Base-by-base conservation (phyloP, 108 stramenopile genomes). In the Fistulifera pelliculosa region DNA sequence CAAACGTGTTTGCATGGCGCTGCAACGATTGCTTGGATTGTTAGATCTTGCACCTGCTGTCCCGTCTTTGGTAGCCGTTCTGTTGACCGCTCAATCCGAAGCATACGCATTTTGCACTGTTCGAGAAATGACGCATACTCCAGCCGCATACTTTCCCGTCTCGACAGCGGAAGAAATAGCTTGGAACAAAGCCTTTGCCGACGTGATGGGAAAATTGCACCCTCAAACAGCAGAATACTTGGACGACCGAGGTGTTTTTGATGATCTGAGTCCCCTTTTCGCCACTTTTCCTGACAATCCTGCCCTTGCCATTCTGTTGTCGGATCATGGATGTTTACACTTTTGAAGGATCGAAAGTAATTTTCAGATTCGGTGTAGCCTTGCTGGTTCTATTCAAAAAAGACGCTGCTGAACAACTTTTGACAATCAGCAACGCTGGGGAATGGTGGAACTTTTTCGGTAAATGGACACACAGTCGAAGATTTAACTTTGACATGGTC, bases 251-350 rank as follows among this genome's bases (percentile, higher is more conserved):
- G 78, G 75, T 2, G 66, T 71, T 8, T 59, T 71, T 18, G 66
- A 71, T 23, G 80, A 68, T 28, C 56, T 83, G 18, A 62, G 70
- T 38, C 77, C 76, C 13, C 71, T 90, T 90, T 90, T 52, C 75
- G 69, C 35, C 54, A 85, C 35, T 82, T 90, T 87, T 90, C 56
- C 24, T 31, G 0, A 52, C 59, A 31, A 63, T 87, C 18, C 50
- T 90, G 52, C 81, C 73, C 1, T 56, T 68, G 49, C 54, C 55
- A 18, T 65, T 67, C 47, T 71, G 84, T 11, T 19, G 77, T 10
- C 73, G 79, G 2, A 67, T 90, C 48, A 73, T 90, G 76, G 89
- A 90, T 64, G 76, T 90, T 25, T 90, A 80, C 60, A 64, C 81
- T 19, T 49, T 85, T 39, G 89, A 90, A 64, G 89, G 89, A 27